Percentiles rank a stretch among this genome's conserved stretches.
Evolutionary conservation across 306 rosid genomes (phyloP).

Genomic region (Cucurbita argyrosperma): DNA sequence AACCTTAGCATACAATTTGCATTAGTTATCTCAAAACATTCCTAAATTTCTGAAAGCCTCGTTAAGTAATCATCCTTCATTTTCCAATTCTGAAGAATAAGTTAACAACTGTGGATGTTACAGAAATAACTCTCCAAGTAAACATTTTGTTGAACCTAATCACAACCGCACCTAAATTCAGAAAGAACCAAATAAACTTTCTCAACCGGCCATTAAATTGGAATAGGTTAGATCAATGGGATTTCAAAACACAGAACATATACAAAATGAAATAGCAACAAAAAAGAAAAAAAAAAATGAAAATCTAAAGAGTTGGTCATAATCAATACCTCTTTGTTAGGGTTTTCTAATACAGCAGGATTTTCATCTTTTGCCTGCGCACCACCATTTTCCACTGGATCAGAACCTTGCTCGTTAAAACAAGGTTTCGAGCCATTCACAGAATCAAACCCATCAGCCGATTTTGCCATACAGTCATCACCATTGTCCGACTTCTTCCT

Average conservation of each 20-base stretch:
- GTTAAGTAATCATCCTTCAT: not conserved
- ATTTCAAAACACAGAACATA: not conserved
- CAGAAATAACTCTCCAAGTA: not conserved
- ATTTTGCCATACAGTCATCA: conserved; percentile 16
- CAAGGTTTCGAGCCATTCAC: conserved; percentile 6
- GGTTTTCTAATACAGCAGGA: conserved; percentile 20
- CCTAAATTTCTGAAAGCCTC: not conserved
- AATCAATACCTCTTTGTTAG: conserved; percentile 23
- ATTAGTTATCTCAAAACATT: not conserved
- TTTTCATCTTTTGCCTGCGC: conserved; percentile 10
- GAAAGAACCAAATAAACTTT: not conserved
- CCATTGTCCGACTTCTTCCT: conserved; percentile 11
- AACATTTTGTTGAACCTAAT: not conserved
- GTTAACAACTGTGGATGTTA: not conserved
- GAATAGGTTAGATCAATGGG: not conserved
- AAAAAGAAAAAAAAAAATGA: not conserved
- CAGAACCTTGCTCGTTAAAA: conserved; percentile 16
- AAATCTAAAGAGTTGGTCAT: not conserved
- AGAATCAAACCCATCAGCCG: conserved; percentile 19
- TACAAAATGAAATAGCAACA: not conserved
- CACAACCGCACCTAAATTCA: not conserved
- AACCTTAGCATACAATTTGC: not conserved
- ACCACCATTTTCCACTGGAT: conserved; percentile 17
- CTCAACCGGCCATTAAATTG: not conserved
- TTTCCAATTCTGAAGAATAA: not conserved